phyloP scores from a whole-genome alignment of 768 basidiomycete genomes.

The Psilocybe cubensis region DNA sequence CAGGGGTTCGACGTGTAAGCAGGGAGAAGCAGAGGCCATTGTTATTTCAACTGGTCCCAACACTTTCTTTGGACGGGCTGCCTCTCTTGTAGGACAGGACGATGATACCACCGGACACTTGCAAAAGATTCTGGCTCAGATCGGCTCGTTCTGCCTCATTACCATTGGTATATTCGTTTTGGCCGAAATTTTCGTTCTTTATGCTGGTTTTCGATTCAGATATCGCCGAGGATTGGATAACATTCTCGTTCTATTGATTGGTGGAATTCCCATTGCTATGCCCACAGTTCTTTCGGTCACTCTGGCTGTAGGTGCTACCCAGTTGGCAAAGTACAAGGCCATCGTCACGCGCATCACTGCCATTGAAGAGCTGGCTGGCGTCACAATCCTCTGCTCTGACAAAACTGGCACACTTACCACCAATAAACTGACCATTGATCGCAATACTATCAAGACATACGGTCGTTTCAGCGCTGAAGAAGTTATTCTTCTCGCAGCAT shows the following conservation, averaged over 20 bases:
- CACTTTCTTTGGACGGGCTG: slow-evolving; percentile 99
- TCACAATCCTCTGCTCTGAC: slow-evolving; percentile 98
- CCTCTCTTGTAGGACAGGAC: slow-evolving; percentile 95
- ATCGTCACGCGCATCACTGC: slow-evolving; percentile 99
- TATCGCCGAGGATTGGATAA: slow-evolving; percentile 97
- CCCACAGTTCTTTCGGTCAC: slow-evolving; percentile 98
- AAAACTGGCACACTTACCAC: slow-evolving; percentile 99
- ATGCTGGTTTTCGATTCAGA: slow-evolving; percentile 87
- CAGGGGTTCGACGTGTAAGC: slow-evolving; percentile 97
- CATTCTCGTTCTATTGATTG: slow-evolving; percentile 98
- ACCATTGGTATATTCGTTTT: slow-evolving; percentile 96
- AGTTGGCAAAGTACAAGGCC: slow-evolving; percentile 99
- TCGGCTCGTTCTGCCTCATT: slow-evolving; percentile 96
- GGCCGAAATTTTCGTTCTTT: slow-evolving; percentile 92
- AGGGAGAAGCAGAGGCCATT: slow-evolving; percentile 98
- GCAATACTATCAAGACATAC: slow-evolving; percentile 88
- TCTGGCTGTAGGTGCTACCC: slow-evolving; percentile 97
- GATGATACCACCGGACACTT: slow-evolving; percentile 98
- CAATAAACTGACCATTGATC: slow-evolving; percentile 99
- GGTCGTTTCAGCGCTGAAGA: slow-evolving; percentile 87
- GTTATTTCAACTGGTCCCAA: slow-evolving; percentile 98
- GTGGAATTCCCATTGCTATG: slow-evolving; percentile 99
- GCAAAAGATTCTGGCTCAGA: slow-evolving; percentile 98
- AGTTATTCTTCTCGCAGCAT: slow-evolving; percentile 91
- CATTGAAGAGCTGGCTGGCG: slow-evolving; percentile 97